Evolutionary conservation across 2,329 filamentous ascomycete species (phyloP), one percentile per base, ranked within the genome.

Genomic region (Leptosphaerulina australis): DNA sequence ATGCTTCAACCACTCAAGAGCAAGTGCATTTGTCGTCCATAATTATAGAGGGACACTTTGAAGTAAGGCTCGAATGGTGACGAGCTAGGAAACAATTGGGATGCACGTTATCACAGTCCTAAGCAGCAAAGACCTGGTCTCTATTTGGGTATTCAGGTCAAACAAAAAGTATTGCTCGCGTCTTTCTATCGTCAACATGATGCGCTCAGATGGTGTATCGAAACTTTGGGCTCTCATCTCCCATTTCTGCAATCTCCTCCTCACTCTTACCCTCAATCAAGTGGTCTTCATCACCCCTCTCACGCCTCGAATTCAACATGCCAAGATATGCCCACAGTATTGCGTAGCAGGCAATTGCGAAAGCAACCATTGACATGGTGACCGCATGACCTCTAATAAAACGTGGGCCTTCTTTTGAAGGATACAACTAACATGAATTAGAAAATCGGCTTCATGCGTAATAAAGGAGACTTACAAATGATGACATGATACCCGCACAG

Each of bases 401-500:
- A 0, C 72, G 67, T 0, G 81, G 80, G 0, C 70, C 71, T 53
- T 80, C 71, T 0, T 60, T 57, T 0, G 70, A 67, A 3, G 74
- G 72, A 50, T 82, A 83, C 0, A 83, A 67, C 73, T 74, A 50
- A 18, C n/a, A 12, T 7, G 5, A 15, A 21, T 66, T 28, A 67
- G 55, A 30, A 39, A 18, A 10, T 30, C 21, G 11, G 11, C 11
- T n/a, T 4, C n/a, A 3, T 5, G 21, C 14, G 21, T 18, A 11
- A 10, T 5, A 10, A 12, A 7, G 17, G 4, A 18, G 24, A 73
- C 76, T 66, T 68, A 88, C 83, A 60, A 90, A 91, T 0, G 86
- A 83, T 3, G 86, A 81, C 84, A 90, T 87, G 56, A 91, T 87
- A 2, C 88, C 88, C 9, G 84, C 81, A 12, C 79, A 77, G 56